phyloP scores from a whole-genome alignment of 2,329 filamentous ascomycete species.

The Aspergillus sojae region DNA sequence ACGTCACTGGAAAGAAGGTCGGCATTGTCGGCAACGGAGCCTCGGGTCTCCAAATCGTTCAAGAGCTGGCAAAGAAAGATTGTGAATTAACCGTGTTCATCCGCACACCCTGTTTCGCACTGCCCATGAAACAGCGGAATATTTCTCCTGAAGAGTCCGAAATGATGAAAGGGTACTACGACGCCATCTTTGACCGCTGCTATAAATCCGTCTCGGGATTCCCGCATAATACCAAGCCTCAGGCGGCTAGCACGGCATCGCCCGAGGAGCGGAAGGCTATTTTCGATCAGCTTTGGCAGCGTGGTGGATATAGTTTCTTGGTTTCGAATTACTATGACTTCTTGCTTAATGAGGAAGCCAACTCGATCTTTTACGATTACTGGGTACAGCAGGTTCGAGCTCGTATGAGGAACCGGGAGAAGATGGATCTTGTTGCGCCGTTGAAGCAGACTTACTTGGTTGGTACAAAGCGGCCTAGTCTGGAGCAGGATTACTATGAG shows the following conservation, averaged over 20 bases:
- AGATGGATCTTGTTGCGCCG: slow-evolving; percentile 56
- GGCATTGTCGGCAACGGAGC: slow-evolving; percentile 59
- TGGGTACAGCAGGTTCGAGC: slow-evolving; percentile 55
- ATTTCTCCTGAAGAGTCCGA: slow-evolving; percentile 26
- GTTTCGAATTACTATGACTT: slow-evolving; percentile 51
- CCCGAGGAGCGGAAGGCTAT: slow-evolving; percentile 51
- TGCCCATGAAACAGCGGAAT: slow-evolving; percentile 34
- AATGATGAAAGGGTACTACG: slow-evolving; percentile 47
- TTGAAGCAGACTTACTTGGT: slow-evolving; percentile 55
- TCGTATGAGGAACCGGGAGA: slow-evolving; percentile 53
- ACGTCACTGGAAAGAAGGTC: slow-evolving; percentile 52
- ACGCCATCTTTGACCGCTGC: slow-evolving; percentile 55
- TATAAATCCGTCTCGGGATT: slow-evolving; percentile 60
- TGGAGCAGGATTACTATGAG: slow-evolving; percentile 56
- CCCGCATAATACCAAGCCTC: background rate
- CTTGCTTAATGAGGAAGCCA: slow-evolving; percentile 44
- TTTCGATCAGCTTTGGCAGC: slow-evolving; percentile 53
- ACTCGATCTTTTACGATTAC: slow-evolving; percentile 56
- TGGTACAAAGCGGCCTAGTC: slow-evolving; percentile 52
- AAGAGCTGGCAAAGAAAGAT: slow-evolving; percentile 58
- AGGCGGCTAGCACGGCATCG: slow-evolving; percentile 55
- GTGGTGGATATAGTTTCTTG: slow-evolving; percentile 59
- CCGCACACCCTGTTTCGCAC: slow-evolving; percentile 66
- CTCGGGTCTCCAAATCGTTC: slow-evolving; percentile 58
- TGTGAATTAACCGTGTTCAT: slow-evolving; percentile 58